Evolutionary conservation across 768 basidiomycete species (phyloP).

Genomic region (Pleurotus tuber-regium): DNA sequence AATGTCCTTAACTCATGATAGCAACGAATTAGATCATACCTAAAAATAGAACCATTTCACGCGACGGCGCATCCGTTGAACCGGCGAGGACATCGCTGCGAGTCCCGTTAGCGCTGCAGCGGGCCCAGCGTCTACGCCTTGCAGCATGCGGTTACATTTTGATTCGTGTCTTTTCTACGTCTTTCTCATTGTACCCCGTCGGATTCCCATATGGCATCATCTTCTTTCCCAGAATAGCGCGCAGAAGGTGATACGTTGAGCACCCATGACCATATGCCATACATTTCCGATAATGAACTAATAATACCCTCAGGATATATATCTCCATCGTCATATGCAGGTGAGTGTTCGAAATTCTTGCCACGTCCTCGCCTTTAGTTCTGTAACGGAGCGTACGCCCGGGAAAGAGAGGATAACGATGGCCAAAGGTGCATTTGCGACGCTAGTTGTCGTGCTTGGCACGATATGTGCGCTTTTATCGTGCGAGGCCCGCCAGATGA

Average conservation of each 20-base stretch:
- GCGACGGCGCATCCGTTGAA: too few relatives aligned
- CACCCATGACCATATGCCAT: not conserved
- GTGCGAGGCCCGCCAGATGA: conserved; percentile 28
- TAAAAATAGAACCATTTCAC: too few relatives aligned
- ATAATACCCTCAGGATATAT: not conserved
- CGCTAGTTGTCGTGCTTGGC: conserved; percentile 16
- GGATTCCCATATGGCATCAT: not conserved
- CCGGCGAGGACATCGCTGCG: too few relatives aligned
- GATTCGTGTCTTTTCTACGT: too few relatives aligned
- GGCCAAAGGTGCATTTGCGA: not conserved
- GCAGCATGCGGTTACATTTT: too few relatives aligned
- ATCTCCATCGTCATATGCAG: not conserved
- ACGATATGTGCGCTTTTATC: conserved; percentile 15
- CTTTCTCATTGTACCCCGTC: too few relatives aligned
- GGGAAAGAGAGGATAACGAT: not conserved
- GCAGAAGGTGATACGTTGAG: not conserved
- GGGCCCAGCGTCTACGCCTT: too few relatives aligned
- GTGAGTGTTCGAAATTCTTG: not conserved
- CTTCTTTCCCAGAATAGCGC: not conserved
- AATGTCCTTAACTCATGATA: too few relatives aligned
- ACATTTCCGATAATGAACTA: too few relatives aligned
- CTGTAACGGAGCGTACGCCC: too few relatives aligned
- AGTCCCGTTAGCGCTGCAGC: too few relatives aligned
- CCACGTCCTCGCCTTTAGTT: not conserved
- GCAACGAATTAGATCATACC: too few relatives aligned